Evolutionary conservation across 805 yeast genomes (phyloP), one percentile per base, ranked within the genome.

Genomic region (Spathaspora arborariae): DNA sequence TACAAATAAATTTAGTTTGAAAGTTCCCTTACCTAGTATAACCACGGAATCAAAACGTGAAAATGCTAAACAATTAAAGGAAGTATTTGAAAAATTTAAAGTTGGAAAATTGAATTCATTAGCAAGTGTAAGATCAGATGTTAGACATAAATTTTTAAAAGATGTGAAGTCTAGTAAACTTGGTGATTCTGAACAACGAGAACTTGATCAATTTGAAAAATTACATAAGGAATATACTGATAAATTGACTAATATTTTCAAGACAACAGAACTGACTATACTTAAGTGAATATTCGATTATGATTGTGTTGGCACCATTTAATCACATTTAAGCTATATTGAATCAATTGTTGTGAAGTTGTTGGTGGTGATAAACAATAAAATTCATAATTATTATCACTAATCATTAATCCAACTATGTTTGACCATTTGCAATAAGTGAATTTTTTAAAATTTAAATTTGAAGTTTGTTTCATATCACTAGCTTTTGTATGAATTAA

Each of bases 251-350:
- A 82, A 77, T 2, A 74, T 75, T 18, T 75, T 74, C 56, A 84
- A 83, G 57, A 68, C 65, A 27, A 78, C 79, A 1, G 90, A 81
- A 56, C 78, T 75, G 62, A 60, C 67, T n/a, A 64, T 72, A 26
- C 52, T 66, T 48, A 70, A 68, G 49, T 71, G 56, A 44, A 10
- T 30, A 89, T 60, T 35, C 94, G 68, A 45, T 80, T 81, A 51
- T 85, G 85, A 53, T 87, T 78, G 51, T 75, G 80, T 50, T 78
- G 74, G 55, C 95, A 84, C 96, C 97, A 91, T 42, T 74, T 73
- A 7, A 86, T 81, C 11, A 89, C 79, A 18, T 74, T 71, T 44
- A 81, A 74, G 35, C 90, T 83, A 50, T 88, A 81, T 18, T 68
- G 68, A 13, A 85, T 76, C 48, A 90, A 64, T 0, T 76, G 72